These are phyloP conservation scores for Fraxinus dipetala DNA, from an alignment of 305 asterid species.

Conservation along the genomic window DNA sequence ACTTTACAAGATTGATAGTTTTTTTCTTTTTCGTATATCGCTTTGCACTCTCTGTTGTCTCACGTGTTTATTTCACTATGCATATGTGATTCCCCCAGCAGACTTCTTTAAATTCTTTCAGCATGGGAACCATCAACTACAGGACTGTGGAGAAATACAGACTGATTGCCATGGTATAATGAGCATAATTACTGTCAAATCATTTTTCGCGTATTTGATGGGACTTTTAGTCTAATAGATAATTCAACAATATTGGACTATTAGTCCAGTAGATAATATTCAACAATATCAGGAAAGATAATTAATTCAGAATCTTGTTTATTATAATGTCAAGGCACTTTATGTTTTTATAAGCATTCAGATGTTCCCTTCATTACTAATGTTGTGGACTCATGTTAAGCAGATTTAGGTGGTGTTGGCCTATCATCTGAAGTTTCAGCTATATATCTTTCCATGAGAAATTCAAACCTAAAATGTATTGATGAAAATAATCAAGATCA, in stretches of 20 bases:
- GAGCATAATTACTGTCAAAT: background rate
- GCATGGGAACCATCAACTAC: slow-evolving; percentile 52
- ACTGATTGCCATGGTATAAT: slow-evolving; percentile 57
- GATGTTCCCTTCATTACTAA: slow-evolving; percentile 20
- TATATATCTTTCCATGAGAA: slow-evolving; percentile 59
- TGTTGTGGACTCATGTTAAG: slow-evolving; percentile 22
- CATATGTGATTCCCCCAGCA: slow-evolving; percentile 19
- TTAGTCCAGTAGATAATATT: background rate
- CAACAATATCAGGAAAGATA: background rate
- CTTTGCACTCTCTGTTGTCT: slow-evolving; percentile 6
- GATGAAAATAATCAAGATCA: slow-evolving; percentile 80
- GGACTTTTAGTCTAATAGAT: background rate
- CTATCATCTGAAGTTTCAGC: slow-evolving; percentile 69
- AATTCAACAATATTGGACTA: background rate
- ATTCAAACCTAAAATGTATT: slow-evolving; percentile 70
- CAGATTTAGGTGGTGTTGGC: slow-evolving; percentile 50
- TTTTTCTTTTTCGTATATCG: background rate
- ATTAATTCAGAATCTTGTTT: background rate
- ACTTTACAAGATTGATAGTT: slow-evolving; percentile 10
- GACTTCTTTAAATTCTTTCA: slow-evolving; percentile 59
- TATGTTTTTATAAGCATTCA: slow-evolving; percentile 10
- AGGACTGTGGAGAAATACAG: slow-evolving; percentile 50
- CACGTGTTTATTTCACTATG: background rate
- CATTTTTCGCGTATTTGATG: background rate
- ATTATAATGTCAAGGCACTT: background rate